Base-by-base conservation (phyloP, 768 basidiomycete species). In the Leccinum ochraceum region DNA sequence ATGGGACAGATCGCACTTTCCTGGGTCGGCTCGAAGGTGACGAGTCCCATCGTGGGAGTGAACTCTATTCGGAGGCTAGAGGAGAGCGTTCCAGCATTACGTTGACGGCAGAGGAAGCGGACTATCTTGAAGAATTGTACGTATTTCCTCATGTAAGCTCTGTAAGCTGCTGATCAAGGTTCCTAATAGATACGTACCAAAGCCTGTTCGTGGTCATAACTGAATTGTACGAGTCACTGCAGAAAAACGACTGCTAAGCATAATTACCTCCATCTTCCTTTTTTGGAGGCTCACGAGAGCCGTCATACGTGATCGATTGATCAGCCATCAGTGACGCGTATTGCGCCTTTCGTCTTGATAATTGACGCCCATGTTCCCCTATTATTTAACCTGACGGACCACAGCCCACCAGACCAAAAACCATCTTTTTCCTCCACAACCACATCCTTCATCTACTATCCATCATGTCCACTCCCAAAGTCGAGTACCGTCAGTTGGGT, bases 1-100 rank as follows among this genome's bases (percentile, higher is more conserved):
- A 83, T 81, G 83, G 72, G 75, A 24, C 79, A 82, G 59, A 72
- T 83, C 36, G 80, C 81, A 7, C 56, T 82, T 1, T 76, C 79
- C 0, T 83, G 83, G 82, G 60, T 71, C 2, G 46, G 71, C 6
- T 51, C 66, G 28, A 82, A 82, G 64, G 75, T 80, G 7, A 65
- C 75, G 2, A 79, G 76, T 26, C 81, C 81, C 1, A 81, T 82
- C 59, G 73, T 81, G 7, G 81, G 81, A 7, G 67, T 72, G 17
- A 80, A 67, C 64, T 74, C 71, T 17, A 60, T 78, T 44, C 37
- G 63, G 36, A 63, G 77, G 20, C 57, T 78, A n/a, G 54, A 70
- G 53, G 71, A 75, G 53, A 69, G 64, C 8, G 71, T 78, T 26
- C 61, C 0, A 63, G 58, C 16, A 50, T 71, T 51, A 61, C 49